These are phyloP conservation scores for Microascus cirrosus DNA, from an alignment of 2,329 filamentous ascomycete species.

Conservation along the genomic window DNA sequence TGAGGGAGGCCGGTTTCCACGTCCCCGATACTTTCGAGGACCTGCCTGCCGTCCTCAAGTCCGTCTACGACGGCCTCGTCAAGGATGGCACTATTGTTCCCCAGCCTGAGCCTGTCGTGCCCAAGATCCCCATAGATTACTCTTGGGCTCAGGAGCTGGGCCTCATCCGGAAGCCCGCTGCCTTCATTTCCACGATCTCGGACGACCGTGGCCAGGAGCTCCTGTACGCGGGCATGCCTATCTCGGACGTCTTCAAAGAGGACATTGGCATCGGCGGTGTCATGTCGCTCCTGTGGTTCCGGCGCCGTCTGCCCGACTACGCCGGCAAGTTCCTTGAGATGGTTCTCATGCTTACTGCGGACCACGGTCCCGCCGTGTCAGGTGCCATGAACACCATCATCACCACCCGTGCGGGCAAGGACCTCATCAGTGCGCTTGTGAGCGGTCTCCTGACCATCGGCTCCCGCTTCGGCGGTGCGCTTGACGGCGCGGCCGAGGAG, in stretches of 20 bases:
- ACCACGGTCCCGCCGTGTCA: conserved; percentile 97
- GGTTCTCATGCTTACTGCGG: conserved; percentile 99
- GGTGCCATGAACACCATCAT: conserved; percentile 99
- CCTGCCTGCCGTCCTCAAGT: conserved; percentile 63
- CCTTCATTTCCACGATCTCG: conserved; percentile 99
- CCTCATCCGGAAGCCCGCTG: conserved; percentile 98
- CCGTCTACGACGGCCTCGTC: conserved; percentile 83
- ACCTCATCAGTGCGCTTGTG: conserved; percentile 90
- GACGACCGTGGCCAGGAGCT: conserved; percentile 99
- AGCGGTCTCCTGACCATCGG: conserved; percentile 96
- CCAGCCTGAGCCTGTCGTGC: conserved; percentile 78
- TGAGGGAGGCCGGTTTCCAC: conserved; percentile 89
- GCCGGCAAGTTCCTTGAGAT: conserved; percentile 99
- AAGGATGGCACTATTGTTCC: conserved; percentile 76
- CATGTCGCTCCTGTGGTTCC: conserved; percentile 99
- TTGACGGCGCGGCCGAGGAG: conserved; percentile 95
- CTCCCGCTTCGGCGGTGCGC: conserved; percentile 94
- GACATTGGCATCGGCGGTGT: conserved; percentile 99
- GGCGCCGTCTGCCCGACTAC: conserved; percentile 87
- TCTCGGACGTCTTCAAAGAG: conserved; percentile 99
- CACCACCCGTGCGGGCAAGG: conserved; percentile 97
- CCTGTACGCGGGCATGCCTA: conserved; percentile 97
- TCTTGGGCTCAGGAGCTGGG: conserved; percentile 99
- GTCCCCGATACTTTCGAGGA: conserved; percentile 97
- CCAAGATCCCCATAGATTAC: conserved; percentile 99